Conservation (phyloP, 768 basidiomycete genomes). For the Amanita pseudoporphyria region DNA sequence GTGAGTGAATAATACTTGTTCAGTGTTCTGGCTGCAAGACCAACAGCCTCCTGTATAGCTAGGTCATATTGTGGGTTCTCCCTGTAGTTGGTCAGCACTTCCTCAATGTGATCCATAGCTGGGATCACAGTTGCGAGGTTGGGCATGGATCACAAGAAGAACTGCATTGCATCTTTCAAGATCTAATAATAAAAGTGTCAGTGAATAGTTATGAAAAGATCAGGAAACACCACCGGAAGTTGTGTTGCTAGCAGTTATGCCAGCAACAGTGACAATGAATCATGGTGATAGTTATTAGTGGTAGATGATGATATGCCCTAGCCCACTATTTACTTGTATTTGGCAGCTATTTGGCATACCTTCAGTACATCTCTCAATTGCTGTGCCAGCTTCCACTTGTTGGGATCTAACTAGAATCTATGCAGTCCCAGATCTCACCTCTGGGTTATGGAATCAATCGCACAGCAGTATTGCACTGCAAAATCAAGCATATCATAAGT, state of each 20-base stretch:
- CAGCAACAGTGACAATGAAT: no score
- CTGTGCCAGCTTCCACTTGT: background rate
- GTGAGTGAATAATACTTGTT: slow-evolving; percentile 20
- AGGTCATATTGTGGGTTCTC: slow-evolving; percentile 13
- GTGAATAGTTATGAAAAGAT: no score
- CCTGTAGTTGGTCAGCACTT: slow-evolving; percentile 10
- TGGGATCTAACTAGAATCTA: background rate
- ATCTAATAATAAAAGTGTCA: slow-evolving; percentile 1
- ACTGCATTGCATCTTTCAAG: slow-evolving; percentile 12
- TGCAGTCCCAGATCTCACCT: background rate
- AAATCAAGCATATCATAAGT: slow-evolving; percentile 15
- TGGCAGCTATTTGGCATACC: background rate
- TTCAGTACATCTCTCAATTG: background rate
- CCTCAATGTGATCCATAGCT: slow-evolving; percentile 12
- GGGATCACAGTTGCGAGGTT: slow-evolving; percentile 12
- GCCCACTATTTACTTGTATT: no score
- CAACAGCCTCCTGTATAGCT: slow-evolving; percentile 18
- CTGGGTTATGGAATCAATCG: background rate
- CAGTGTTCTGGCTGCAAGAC: slow-evolving; percentile 12
- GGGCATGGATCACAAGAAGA: slow-evolving; percentile 11
- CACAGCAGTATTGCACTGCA: background rate
- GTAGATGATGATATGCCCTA: no score
- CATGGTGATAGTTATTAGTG: no score
- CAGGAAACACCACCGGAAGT: no score
- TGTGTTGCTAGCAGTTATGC: no score